Base-by-base conservation (phyloP, 371 early-diverging fungal genomes). In the Quaeritorhiza haematococci region DNA sequence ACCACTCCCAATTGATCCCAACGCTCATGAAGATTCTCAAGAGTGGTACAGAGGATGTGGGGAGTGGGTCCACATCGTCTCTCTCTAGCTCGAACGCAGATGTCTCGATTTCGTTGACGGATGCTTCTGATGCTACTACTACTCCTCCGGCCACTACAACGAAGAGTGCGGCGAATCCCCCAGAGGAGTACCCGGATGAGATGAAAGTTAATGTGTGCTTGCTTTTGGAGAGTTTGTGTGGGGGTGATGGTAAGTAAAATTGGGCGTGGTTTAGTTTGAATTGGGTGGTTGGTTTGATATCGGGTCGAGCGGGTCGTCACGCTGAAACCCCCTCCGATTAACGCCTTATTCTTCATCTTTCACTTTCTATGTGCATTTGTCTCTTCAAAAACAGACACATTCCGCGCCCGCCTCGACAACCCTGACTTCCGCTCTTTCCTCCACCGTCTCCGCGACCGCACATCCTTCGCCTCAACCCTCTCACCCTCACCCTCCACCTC, bases 171-270 rank as follows among this genome's bases (percentile, higher is more conserved):
- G n/a, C n/a, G n/a, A n/a, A n/a, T n/a, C n/a, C n/a, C n/a, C n/a
- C n/a, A n/a, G 59, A 48, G 15, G 48, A 63, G 45, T 73, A 73
- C 44, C 53, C 68, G 17, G 66, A 67, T 38, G 68, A 63, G 43
- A 42, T 63, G 4, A 73, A 73, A 47, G 59, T 62, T 24, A 73
- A 73, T 44, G 61, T 68, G 10, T 73, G 74, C 49, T 30, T 68
- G 2, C 55, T 73, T 5, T 44, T 68, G 3, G 61, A 59, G 19
- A 57, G 66, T 1, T 53, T 73, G 5, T 51, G 53, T 1, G 33
- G 38, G 1, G 58, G 41, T 28, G 71, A 73, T 33, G 64, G 66
- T 63, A 49, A 52, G 61, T 3, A 29, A 47, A 47, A 21, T 47
- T 21, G 23, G n/a, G n/a, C n/a, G n/a, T n/a, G n/a, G n/a, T n/a